These are phyloP conservation scores for Datura wrightii DNA, from an alignment of 257 asterid genomes.

Conservation along the genomic window DNA sequence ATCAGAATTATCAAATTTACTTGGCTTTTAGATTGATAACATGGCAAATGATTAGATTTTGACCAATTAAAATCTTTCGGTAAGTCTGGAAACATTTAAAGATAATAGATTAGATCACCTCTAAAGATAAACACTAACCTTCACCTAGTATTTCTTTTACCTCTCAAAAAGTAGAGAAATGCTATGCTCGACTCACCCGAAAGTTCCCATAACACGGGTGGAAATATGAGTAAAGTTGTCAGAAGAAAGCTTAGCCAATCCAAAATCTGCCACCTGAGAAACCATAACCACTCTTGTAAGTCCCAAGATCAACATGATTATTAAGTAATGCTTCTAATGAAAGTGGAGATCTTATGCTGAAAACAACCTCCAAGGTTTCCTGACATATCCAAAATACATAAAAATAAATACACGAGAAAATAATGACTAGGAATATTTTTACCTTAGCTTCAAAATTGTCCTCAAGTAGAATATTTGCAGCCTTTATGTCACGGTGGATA, in stretches of 20 bases:
- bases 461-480: slow-evolving; percentile 62
- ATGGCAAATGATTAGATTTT: neutral
- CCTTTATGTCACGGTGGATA: slow-evolving; percentile 63
- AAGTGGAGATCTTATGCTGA: neutral
- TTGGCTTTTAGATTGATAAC: neutral
- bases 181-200: slow-evolving; percentile 60
- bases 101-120: neutral
- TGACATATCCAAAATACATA: neutral
- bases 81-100: neutral
- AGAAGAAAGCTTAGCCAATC: slow-evolving; percentile 90
- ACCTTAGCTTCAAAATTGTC: slow-evolving; percentile 63
- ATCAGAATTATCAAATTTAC: slow-evolving; percentile 10
- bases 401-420: neutral
- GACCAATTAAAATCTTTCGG: neutral
- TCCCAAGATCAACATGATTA: neutral
- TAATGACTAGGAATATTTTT: neutral
- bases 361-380: neutral
- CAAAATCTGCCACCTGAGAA: slow-evolving; percentile 92
- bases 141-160: slow-evolving; percentile 15
- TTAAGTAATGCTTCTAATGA: neutral
- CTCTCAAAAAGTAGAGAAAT: slow-evolving; percentile 20
- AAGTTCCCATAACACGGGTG: slow-evolving; percentile 99
- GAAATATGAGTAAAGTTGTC: slow-evolving; percentile 89
- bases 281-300: slow-evolving; percentile 3
- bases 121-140: neutral